A percentile compares a stretch with the other conserved stretches of the same genome.
Evolutionary conservation across 2,329 filamentous ascomycete species (phyloP).

Genomic region (Cladosporium phlei): DNA sequence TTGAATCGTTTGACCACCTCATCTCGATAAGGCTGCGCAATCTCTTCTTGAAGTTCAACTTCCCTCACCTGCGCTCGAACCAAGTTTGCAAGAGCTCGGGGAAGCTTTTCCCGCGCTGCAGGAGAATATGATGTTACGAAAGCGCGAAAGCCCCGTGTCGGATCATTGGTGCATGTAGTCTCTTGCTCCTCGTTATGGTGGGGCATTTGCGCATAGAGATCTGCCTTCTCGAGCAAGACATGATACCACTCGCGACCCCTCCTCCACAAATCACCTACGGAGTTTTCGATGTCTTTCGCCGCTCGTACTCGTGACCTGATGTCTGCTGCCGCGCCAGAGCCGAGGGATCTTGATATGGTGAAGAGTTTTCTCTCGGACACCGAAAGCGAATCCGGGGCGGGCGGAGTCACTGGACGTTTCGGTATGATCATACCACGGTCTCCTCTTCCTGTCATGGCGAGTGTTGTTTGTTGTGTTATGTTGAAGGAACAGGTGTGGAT

Average conservation of each 20-base stretch:
- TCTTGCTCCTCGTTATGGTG: neutral
- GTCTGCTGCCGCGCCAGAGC: neutral
- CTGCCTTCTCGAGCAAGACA: neutral
- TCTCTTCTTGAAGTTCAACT: neutral
- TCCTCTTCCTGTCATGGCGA: too few species aligned
- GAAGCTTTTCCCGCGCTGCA: neutral
- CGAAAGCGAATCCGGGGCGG: neutral
- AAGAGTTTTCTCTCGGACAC: neutral
- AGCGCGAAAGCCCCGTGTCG: conserved; percentile 1
- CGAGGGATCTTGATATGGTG: neutral
- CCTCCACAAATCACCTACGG: neutral
- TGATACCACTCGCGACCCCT: neutral
- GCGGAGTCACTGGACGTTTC: neutral
- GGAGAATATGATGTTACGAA: neutral
- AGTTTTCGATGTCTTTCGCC: neutral
- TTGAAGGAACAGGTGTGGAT: too few species aligned
- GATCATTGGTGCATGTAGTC: neutral
- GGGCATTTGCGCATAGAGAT: neutral
- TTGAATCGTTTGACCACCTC: conserved; percentile 2
- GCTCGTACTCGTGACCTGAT: neutral
- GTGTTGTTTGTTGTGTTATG: too few species aligned
- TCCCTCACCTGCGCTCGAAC: neutral
- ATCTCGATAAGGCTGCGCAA: neutral
- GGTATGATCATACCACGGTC: too few species aligned
- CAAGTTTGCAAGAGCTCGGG: conserved; percentile 1